Evolutionary conservation across 371 early-diverging fungal genomes (phyloP).

Genomic region (Blastocladiella emersonii): DNA sequence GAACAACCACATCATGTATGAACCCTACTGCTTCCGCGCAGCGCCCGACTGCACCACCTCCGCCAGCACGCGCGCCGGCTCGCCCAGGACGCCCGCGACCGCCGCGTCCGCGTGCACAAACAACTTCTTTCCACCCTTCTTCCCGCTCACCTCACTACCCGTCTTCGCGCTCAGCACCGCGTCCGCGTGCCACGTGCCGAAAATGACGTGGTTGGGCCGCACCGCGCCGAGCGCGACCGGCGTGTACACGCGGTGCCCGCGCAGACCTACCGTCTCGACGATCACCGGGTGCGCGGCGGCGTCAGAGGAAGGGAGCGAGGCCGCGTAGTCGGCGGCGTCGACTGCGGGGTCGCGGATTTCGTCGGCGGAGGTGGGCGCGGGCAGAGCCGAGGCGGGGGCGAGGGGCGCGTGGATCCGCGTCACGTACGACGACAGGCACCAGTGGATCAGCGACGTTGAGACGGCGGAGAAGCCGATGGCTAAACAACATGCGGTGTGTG

Average conservation of each 20-base stretch:
- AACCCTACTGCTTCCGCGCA: too few relatives aligned
- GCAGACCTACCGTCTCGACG: background rate
- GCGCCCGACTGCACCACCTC: too few relatives aligned
- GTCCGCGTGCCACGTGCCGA: background rate
- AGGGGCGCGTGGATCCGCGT: background rate
- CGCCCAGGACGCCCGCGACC: background rate
- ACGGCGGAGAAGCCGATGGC: background rate
- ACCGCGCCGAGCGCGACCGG: background rate
- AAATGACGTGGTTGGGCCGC: background rate
- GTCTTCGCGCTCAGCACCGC: background rate
- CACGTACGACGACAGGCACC: conserved; percentile 1
- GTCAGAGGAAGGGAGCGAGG: background rate
- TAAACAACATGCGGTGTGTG: background rate
- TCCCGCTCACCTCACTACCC: too few relatives aligned
- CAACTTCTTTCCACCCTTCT: background rate
- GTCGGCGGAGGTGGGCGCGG: background rate
- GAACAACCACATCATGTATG: too few relatives aligned
- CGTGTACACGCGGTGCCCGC: background rate
- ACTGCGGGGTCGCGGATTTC: background rate
- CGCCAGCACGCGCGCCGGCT: background rate
- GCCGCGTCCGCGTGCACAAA: conserved; percentile 3
- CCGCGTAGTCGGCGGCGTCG: background rate
- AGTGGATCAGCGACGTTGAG: conserved; percentile 3
- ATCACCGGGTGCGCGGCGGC: background rate
- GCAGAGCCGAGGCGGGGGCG: background rate